These are phyloP conservation scores for Chrysoporthe deuterocubensis DNA, from an alignment of 2,329 filamentous ascomycete genomes.

Conservation along the genomic window DNA sequence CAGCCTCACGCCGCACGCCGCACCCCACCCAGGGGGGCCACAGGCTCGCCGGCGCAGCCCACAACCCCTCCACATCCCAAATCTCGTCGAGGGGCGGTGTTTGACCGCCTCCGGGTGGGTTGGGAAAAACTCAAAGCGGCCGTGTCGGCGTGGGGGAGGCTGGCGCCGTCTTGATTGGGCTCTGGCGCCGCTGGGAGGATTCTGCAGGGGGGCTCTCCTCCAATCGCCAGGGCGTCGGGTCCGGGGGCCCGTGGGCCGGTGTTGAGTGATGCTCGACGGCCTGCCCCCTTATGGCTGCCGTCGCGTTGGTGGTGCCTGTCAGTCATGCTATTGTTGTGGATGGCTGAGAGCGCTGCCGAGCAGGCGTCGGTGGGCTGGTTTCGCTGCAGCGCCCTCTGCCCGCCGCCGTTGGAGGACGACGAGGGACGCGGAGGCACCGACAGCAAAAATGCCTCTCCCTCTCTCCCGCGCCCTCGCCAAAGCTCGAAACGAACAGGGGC, in stretches of 20 bases:
- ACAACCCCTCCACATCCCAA: slow-evolving; percentile 5
- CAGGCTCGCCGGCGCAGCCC: slow-evolving; percentile 12
- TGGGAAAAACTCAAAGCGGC: neutral
- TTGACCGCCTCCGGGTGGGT: slow-evolving; percentile 14
- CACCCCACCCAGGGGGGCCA: slow-evolving; percentile 1
- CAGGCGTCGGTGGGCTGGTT: neutral
- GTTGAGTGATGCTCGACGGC: neutral
- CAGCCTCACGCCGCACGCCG: slow-evolving; percentile 17
- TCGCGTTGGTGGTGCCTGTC: neutral
- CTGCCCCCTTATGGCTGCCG: neutral
- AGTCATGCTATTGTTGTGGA: no score
- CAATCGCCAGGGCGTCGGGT: slow-evolving; percentile 13
- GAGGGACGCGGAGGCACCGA: neutral
- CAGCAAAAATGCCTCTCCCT: neutral
- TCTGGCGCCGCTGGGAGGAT: neutral
- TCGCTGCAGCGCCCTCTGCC: neutral
- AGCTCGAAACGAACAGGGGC: slow-evolving; percentile 9
- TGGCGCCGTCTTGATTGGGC: slow-evolving; percentile 7
- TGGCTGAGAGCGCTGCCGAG: no score
- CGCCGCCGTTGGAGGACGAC: no score
- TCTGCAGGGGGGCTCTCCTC: slow-evolving; percentile 6
- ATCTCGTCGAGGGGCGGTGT: slow-evolving; percentile 18
- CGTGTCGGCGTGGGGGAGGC: slow-evolving; percentile 5
- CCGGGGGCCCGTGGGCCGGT: slow-evolving; percentile 9
- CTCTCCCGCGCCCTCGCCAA: neutral